Base-by-base conservation (phyloP, 2,329 filamentous ascomycete genomes). In the Penicillium sp. region DNA sequence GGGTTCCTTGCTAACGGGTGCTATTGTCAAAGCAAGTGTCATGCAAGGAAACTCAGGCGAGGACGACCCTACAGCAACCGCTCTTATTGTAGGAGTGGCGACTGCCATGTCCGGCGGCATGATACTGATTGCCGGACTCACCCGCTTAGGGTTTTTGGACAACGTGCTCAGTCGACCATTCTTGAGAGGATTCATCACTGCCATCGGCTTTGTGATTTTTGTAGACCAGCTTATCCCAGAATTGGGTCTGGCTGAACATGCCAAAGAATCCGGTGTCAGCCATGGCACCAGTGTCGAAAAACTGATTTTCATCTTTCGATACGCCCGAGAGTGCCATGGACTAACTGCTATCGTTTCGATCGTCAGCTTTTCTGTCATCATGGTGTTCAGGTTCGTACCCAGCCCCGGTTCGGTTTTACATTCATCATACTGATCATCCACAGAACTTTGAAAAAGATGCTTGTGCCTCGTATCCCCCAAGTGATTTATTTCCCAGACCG, bases 191-290 rank as follows among this genome's bases (percentile, higher is more conserved):
- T 99, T 99, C 76, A 97, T 99, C 75, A 96, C 90, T 55, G 94
- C 94, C 49, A 95, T 99, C 70, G 94, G 94, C 47, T 90, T 97
- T 54, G 92, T 97, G 62, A 97, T 99, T 70, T 86, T 95, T 38
- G 90, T 97, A 35, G 94, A 97, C 72, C 94, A 99, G 75, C 78
- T 96, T 43, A 89, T 97, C 51, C 92, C 93, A 0, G 92, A 97
- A 73, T 82, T 96, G 66, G 94, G 94, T 0, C 81, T 99, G 22
- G 82, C 81, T 37, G 77, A 81, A 1, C 74, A 85, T 18, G 90
- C 92, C 0, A 85, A 84, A 50, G 76, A 87, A 16, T 70, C 73
- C 2, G 78, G 79, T 2, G 81, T 92, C 2, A 84, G 84, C 42
- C 93, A 97, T 69, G 91, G 90, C 16, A 97, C 90, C 72, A 92